phyloP scores from a whole-genome alignment of 495 filamentous ascomycete species.

The Aspergillus baeticus region DNA sequence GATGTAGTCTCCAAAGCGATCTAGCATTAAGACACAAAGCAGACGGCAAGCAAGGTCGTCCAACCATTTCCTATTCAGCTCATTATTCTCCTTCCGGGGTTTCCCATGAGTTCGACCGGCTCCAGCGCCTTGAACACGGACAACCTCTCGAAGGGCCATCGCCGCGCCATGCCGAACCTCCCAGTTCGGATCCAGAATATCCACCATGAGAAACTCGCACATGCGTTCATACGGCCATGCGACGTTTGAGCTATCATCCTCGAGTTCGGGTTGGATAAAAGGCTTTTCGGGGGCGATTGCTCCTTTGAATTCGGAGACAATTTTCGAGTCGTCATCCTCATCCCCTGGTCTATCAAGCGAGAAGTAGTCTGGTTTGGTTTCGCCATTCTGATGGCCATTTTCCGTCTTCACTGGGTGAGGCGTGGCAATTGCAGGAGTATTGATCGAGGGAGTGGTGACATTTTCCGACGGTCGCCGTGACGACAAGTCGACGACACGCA shows the following conservation, averaged over 20 bases:
- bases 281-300: conserved; percentile 59
- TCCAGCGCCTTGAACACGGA: conserved; percentile 86
- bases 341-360: conserved; percentile 71
- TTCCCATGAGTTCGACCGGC: conserved; percentile 79
- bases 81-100: conserved; percentile 69
- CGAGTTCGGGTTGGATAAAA: conserved; percentile 62
- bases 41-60: conserved; percentile 91
- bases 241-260: conserved; percentile 69
- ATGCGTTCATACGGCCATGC: conserved; percentile 89
- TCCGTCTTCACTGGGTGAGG: conserved; percentile 68
- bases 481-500: conserved; percentile 82
- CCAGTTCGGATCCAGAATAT: conserved; percentile 93
- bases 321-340: conserved; percentile 83
- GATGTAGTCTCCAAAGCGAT: conserved; percentile 95
- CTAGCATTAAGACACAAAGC: conserved; percentile 93
- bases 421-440: conserved; percentile 62
- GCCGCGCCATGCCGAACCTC: conserved; percentile 97
- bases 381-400: conserved; percentile 53
- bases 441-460: conserved; percentile 57
- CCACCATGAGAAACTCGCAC: conserved; percentile 88
- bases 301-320: conserved; percentile 96
- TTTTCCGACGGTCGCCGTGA: conserved; percentile 68
- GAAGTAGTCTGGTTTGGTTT: conserved; percentile 72
- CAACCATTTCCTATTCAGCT: conserved; percentile 77
- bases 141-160: conserved; percentile 89